Evolutionary conservation across 2,329 filamentous ascomycete genomes (phyloP).

Genomic region (Graphilbum sp.): DNA sequence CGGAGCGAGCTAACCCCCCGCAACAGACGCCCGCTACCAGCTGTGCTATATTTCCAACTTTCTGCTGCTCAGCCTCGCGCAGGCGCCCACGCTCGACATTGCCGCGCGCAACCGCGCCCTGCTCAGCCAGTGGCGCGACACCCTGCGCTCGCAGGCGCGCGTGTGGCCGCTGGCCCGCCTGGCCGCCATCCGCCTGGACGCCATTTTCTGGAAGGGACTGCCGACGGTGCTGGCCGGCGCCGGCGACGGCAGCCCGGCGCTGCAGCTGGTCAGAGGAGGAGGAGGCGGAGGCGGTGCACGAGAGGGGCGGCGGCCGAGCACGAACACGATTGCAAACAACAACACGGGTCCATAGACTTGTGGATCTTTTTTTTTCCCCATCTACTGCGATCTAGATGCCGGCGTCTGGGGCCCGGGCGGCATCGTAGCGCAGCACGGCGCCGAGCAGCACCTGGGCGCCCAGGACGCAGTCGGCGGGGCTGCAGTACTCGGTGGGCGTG

Average conservation of each 20-base stretch:
- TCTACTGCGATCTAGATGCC: too few relatives aligned
- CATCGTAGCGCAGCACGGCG: slow-evolving; percentile 7
- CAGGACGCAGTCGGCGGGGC: slow-evolving; percentile 17
- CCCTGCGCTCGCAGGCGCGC: slow-evolving; percentile 11
- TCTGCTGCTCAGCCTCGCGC: slow-evolving; percentile 12
- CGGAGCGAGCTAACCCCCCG: too few relatives aligned
- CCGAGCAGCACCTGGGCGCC: slow-evolving; percentile 16
- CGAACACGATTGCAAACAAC: too few relatives aligned
- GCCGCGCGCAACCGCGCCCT: slow-evolving; percentile 8
- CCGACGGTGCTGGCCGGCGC: slow-evolving; percentile 7
- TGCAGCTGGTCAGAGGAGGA: slow-evolving; percentile 4
- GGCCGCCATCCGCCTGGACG: slow-evolving; percentile 13
- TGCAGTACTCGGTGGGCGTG: slow-evolving; percentile 18
- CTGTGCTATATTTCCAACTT: slow-evolving; percentile 13
- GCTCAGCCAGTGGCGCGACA: slow-evolving; percentile 11
- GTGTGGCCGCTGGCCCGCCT: slow-evolving; percentile 13
- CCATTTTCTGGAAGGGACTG: slow-evolving; percentile 12
- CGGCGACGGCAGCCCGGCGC: slow-evolving; percentile 11
- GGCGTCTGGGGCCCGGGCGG: too few relatives aligned
- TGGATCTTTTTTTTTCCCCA: too few relatives aligned
- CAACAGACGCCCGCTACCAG: slow-evolving; percentile 13
- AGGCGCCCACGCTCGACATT: slow-evolving; percentile 9
- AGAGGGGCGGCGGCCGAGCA: too few relatives aligned
- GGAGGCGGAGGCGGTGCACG: not conserved
- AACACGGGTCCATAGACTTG: too few relatives aligned